Percentiles rank a stretch among this genome's conserved stretches.
phyloP scores from a whole-genome alignment of 352 stramenopile genomes.

The Globisporangium mamillatum region DNA sequence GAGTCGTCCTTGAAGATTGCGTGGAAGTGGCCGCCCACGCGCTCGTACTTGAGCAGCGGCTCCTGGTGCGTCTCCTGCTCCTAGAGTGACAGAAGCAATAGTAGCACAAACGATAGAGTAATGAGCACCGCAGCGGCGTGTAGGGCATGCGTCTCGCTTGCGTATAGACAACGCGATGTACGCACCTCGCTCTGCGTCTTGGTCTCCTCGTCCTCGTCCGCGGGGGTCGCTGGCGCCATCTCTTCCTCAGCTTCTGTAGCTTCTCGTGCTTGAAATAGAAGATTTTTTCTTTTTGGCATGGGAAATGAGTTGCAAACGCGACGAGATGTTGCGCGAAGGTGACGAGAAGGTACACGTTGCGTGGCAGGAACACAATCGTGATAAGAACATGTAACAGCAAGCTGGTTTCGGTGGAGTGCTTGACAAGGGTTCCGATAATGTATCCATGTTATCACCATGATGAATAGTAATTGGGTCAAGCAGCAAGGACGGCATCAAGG shows the following conservation, averaged over 20 bases:
- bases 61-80: constrained; percentile 33
- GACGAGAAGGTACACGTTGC: neutral
- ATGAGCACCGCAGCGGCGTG: neutral
- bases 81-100: neutral
- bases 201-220: constrained; percentile 13
- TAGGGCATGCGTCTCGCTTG: neutral
- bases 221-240: constrained; percentile 9
- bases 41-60: constrained; percentile 86
- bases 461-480: neutral
- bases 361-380: neutral
- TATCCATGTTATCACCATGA: neutral
- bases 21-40: constrained; percentile 80
- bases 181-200: constrained; percentile 10
- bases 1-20: constrained; percentile 87
- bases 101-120: neutral
- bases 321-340: constrained; percentile 12
- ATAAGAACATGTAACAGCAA: neutral
- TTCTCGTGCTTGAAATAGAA: neutral
- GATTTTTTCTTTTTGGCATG: neutral
- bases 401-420: neutral
- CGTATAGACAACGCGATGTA: neutral
- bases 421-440: neutral
- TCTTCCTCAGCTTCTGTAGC: neutral
- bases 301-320: constrained; percentile 7
- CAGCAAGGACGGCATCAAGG: no score